phyloP scores from a whole-genome alignment of 176 grass and related monocot species.

The Leersia perrieri region DNA sequence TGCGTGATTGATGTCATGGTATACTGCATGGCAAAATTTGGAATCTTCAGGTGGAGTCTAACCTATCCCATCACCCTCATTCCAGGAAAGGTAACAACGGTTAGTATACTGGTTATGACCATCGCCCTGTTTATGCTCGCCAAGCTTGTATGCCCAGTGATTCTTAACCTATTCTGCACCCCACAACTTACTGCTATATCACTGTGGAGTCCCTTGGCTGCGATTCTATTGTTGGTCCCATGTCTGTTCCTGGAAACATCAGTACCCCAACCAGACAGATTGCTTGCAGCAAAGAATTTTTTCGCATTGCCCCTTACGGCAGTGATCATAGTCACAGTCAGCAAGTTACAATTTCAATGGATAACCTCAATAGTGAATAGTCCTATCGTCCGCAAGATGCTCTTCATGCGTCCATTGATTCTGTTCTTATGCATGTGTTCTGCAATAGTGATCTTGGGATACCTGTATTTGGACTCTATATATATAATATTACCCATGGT shows the following conservation, averaged over 20 bases:
- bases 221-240: not conserved
- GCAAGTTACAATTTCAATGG: not conserved
- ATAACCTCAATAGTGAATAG: not conserved
- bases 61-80: not conserved
- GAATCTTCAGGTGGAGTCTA: not conserved
- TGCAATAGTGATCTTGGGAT: not conserved
- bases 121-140: not conserved
- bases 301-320: not conserved
- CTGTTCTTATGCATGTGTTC: not conserved
- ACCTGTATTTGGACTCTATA: fast-evolving
- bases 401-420: not conserved
- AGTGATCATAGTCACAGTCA: not conserved
- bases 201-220: not conserved
- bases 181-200: not conserved
- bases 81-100: not conserved
- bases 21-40: not conserved
- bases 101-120: not conserved
- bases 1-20: not conserved
- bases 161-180: not conserved
- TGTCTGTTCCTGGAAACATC: not conserved
- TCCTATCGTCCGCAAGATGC: not conserved
- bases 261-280: not conserved
- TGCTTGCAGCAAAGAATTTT: not conserved
- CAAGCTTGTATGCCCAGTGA: not conserved
- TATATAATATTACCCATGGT: not conserved